Evolutionary conservation across 768 basidiomycete genomes (phyloP), one percentile per base, ranked within the genome.

Genomic region (Erythrobasidium yunnanense): DNA sequence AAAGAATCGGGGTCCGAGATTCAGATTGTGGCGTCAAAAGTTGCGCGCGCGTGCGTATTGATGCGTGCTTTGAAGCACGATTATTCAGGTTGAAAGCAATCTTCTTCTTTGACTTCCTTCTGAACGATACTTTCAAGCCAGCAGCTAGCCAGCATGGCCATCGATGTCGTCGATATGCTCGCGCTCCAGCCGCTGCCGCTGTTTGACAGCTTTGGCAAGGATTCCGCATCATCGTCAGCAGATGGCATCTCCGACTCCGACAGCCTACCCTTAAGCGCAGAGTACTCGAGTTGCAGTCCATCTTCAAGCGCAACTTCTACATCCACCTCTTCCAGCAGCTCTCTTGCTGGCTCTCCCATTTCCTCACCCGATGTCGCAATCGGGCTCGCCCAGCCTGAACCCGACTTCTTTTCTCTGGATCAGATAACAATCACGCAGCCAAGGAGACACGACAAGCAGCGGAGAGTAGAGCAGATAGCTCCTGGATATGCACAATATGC

Each of bases 401-500:
- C 38, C 11, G 38, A 42, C 11, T 42, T 11, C 38, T 42, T 42
- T n/a, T 42, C 11, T n/a, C 38, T 42, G 11, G 11, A 42, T 11
- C 38, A n/a, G 38, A 42, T 11, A 42, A 11, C 11, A 11, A 42
- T 11, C 11, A 42, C 11, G 11, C 33, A 29, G 56, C 8, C 13
- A 18, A 18, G 30, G 30, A 58, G 18, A 18, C 56, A 58, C 33
- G 22, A 7, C 60, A 11, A 25, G 38, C n/a, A 63, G 29, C 27
- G 25, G 35, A 38, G 11, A 15, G 20, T 25, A 62, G 20, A 34
- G 30, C 42, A 2, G 27, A 32, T 38, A 6, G 54, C 4, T 55
- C 54, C 13, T 11, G 42, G 32, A 22, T 55, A 8, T 38, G 56
- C 35, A 47, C 8, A 34, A 30, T 73, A 73, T 65, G 73, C 71